A percentile compares a stretch with the other conserved stretches of the same genome.
phyloP scores from a whole-genome alignment of 345 rosid genomes.

The Stellera chamaejasme region DNA sequence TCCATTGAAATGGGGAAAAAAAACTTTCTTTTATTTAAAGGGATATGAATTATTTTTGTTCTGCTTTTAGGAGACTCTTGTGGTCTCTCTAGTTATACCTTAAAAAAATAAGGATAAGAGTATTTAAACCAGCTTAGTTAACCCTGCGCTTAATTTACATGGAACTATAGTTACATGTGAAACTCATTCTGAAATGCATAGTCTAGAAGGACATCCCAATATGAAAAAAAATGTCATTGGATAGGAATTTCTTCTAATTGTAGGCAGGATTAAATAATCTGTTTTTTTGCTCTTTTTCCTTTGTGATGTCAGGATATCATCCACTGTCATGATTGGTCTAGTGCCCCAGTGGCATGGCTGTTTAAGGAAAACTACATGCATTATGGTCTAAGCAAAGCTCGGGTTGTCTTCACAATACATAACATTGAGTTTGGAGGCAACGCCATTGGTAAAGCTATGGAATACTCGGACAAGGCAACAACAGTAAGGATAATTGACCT shows the following conservation, averaged over 20 bases:
- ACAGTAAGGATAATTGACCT: slow-evolving; percentile 39
- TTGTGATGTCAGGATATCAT: slow-evolving; percentile 65
- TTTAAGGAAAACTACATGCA: slow-evolving; percentile 75
- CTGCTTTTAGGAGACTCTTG: no score
- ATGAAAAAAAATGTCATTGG: not conserved
- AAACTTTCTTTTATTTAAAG: no score
- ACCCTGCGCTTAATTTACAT: no score
- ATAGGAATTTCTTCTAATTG: no score
- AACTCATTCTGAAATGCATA: no score
- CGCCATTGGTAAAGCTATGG: slow-evolving; percentile 76
- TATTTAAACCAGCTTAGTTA: no score
- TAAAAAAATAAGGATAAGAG: no score
- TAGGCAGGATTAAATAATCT: not conserved
- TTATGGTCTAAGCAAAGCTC: slow-evolving; percentile 72
- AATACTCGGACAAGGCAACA: slow-evolving; percentile 73
- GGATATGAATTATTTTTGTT: no score
- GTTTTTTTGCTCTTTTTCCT: not conserved
- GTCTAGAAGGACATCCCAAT: not conserved
- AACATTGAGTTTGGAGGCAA: slow-evolving; percentile 81
- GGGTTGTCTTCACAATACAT: slow-evolving; percentile 84
- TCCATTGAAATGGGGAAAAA: no score
- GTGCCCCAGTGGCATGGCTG: slow-evolving; percentile 85
- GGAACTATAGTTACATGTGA: no score
- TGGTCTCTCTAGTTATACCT: no score
- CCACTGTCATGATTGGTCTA: slow-evolving; percentile 98